phyloP scores from a whole-genome alignment of 163 green algal genomes.

The Coccomyxa subellipsoidea region DNA sequence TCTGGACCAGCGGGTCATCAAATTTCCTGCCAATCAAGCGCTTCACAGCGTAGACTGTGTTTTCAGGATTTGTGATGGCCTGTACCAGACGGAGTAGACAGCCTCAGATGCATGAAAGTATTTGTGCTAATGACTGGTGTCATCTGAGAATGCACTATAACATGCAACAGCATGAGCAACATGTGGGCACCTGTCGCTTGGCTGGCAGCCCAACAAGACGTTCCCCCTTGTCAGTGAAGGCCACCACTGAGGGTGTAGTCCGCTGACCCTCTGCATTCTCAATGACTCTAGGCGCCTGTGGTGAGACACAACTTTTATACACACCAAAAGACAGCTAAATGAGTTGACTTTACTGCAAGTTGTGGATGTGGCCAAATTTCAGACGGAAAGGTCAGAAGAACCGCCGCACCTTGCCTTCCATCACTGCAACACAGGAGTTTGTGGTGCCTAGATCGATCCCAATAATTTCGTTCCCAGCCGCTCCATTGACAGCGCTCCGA shows the following conservation, averaged over 20 bases:
- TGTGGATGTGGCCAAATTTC: no score
- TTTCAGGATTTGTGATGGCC: slow-evolving; percentile 97
- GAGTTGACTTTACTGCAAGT: neutral
- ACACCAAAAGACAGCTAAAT: neutral
- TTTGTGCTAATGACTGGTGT: neutral
- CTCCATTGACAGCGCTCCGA: slow-evolving; percentile 1
- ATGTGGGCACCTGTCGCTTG: slow-evolving; percentile 86
- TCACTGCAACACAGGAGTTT: slow-evolving; percentile 89
- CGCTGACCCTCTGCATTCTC: slow-evolving; percentile 96
- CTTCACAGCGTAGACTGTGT: slow-evolving; percentile 99
- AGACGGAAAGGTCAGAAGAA: no score
- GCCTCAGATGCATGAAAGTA: no score
- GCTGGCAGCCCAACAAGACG: slow-evolving; percentile 85
- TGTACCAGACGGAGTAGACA: slow-evolving; percentile 40
- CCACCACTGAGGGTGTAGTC: slow-evolving; percentile 96
- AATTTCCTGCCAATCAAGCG: slow-evolving; percentile 92
- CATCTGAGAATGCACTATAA: no score
- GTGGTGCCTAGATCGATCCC: slow-evolving; percentile 99
- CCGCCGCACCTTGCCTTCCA: slow-evolving; percentile 70
- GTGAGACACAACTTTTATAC: neutral
- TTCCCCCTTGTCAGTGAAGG: slow-evolving; percentile 92
- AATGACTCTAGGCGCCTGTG: slow-evolving; percentile 85
- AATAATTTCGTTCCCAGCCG: slow-evolving; percentile 85
- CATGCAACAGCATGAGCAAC: no score
- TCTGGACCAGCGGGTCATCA: slow-evolving; percentile 86